phyloP scores from a whole-genome alignment of 1,139 yeast genomes.

The Zygoascus sp. region DNA sequence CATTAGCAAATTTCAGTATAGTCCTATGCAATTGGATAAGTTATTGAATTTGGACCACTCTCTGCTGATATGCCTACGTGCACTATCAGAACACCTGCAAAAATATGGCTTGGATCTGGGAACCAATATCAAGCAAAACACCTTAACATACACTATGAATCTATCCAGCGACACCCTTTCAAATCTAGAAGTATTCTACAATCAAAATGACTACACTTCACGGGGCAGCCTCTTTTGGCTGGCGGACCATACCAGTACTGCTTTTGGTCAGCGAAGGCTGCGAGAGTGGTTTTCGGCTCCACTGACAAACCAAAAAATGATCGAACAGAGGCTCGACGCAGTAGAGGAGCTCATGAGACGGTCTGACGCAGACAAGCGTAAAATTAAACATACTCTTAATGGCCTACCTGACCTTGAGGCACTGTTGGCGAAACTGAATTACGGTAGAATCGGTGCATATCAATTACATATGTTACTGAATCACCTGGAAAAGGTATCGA shows the following conservation, averaged over 20 bases:
- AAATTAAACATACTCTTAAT: conserved; percentile 41
- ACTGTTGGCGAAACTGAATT: conserved; percentile 16
- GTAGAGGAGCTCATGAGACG: conserved; percentile 51
- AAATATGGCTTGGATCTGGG: conserved; percentile 60
- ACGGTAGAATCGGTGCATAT: conserved; percentile 8
- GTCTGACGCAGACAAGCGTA: conserved; percentile 40
- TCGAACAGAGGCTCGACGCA: conserved; percentile 59
- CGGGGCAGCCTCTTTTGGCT: conserved; percentile 76
- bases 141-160: conserved; percentile 53
- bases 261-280: conserved; percentile 65
- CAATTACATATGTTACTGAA: not conserved
- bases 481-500: not conserved
- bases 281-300: conserved; percentile 76
- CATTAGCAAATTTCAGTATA: not conserved
- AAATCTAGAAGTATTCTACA: conserved; percentile 69
- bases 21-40: conserved; percentile 9
- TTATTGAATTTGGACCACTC: conserved; percentile 19
- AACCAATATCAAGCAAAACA: conserved; percentile 51
- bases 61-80: conserved; percentile 45
- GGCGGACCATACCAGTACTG: conserved; percentile 72
- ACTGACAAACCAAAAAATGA: conserved; percentile 47
- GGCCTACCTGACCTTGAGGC: conserved; percentile 63
- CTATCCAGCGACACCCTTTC: conserved; percentile 64
- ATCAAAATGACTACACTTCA: conserved; percentile 50
- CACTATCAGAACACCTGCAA: conserved; percentile 49